Conservation (phyloP, 169 alveolate species). For the Babesia bovis region DNA sequence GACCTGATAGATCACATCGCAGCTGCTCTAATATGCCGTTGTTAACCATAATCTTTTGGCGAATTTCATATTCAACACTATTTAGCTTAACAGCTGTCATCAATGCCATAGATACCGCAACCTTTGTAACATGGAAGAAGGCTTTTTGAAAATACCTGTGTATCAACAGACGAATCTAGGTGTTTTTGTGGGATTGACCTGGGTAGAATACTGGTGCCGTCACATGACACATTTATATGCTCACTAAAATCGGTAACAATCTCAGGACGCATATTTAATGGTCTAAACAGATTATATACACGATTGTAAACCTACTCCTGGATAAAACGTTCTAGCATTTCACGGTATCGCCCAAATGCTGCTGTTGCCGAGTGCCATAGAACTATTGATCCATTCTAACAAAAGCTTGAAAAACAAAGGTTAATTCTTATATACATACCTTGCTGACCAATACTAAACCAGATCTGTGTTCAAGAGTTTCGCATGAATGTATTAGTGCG, state of each 20-base stretch:
- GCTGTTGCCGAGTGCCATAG: slow-evolving; percentile 21
- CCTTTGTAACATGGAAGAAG: neutral
- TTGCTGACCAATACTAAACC: slow-evolving; percentile 16
- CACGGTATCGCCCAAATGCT: neutral
- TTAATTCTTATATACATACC: slow-evolving; percentile 8
- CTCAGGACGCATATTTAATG: neutral
- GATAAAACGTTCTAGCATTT: neutral
- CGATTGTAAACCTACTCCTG: neutral
- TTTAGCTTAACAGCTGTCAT: slow-evolving; percentile 40
- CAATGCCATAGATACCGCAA: slow-evolving; percentile 28
- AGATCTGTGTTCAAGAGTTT: neutral
- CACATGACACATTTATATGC: slow-evolving; percentile 1
- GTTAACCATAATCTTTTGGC: slow-evolving; percentile 10
- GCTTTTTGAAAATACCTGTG: neutral
- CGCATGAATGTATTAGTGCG: slow-evolving; percentile 7
- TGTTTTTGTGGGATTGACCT: neutral
- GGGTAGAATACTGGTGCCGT: neutral
- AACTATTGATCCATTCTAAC: slow-evolving; percentile 23
- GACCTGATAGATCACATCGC: neutral
- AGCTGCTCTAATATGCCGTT: slow-evolving; percentile 27
- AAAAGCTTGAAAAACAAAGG: no score
- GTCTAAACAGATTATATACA: neutral
- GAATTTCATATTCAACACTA: slow-evolving; percentile 31
- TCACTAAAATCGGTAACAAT: slow-evolving; percentile 11
- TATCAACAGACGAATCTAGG: neutral